These are phyloP conservation scores for Mycena venus DNA, from an alignment of 768 basidiomycete genomes.

Conservation along the genomic window DNA sequence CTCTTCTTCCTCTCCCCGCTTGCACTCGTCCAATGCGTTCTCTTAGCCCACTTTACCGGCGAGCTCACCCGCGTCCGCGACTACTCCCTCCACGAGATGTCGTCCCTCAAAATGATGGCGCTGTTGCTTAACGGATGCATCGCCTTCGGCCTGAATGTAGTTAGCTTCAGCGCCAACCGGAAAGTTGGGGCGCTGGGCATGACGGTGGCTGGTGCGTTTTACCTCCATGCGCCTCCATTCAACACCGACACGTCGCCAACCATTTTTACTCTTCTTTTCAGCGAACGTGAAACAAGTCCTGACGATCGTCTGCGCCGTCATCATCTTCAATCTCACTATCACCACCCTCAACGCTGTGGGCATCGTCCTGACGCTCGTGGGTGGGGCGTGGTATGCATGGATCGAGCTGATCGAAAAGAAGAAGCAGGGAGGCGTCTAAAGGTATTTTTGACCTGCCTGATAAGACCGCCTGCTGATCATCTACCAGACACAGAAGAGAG, in stretches of 20 bases:
- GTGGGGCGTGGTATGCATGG: slow-evolving; percentile 86
- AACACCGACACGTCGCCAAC: slow-evolving; percentile 14
- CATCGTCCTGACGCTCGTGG: slow-evolving; percentile 85
- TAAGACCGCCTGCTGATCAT: no score
- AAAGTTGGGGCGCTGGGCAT: slow-evolving; percentile 91
- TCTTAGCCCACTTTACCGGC: slow-evolving; percentile 83
- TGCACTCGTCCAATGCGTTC: slow-evolving; percentile 88
- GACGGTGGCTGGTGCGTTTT: slow-evolving; percentile 83
- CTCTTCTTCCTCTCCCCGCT: slow-evolving; percentile 92
- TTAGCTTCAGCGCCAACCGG: slow-evolving; percentile 96
- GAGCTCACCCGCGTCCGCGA: slow-evolving; percentile 77
- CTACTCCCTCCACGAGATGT: slow-evolving; percentile 58
- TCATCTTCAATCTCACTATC: slow-evolving; percentile 87
- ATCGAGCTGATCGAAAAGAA: slow-evolving; percentile 74
- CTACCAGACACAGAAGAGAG: no score
- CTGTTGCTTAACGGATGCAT: slow-evolving; percentile 85
- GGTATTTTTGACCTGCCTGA: not conserved
- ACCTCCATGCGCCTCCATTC: not conserved
- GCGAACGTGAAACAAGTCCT: slow-evolving; percentile 95
- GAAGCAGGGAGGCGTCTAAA: slow-evolving; percentile 39
- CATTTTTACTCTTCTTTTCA: slow-evolving; percentile 40
- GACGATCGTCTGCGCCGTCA: slow-evolving; percentile 87
- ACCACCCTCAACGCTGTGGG: slow-evolving; percentile 85
- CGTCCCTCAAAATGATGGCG: slow-evolving; percentile 58
- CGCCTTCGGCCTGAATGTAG: slow-evolving; percentile 94